A percentile compares a stretch with the other conserved stretches of the same genome.
Evolutionary conservation across 208 protist species (phyloP).

Genomic region (Trypanosoma cruzi): DNA sequence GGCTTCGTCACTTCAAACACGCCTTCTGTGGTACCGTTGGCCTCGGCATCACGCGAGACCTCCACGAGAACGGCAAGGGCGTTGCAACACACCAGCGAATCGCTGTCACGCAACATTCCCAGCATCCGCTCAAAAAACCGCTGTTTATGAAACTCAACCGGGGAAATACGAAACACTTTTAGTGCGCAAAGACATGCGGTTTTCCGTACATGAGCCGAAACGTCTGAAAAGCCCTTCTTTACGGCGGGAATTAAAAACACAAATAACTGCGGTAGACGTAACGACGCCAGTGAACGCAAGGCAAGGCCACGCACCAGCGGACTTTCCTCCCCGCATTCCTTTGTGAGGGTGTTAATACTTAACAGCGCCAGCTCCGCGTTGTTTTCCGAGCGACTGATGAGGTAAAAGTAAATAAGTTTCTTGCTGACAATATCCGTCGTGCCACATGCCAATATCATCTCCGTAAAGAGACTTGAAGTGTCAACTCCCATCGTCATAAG

Average conservation of each 20-base stretch:
- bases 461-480: slow-evolving; percentile 91
- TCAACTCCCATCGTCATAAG: slow-evolving; percentile 98
- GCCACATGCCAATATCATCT: slow-evolving; percentile 90
- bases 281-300: slow-evolving; percentile 91
- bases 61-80: slow-evolving; percentile 80
- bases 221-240: slow-evolving; percentile 74
- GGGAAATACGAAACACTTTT: slow-evolving; percentile 73
- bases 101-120: slow-evolving; percentile 79
- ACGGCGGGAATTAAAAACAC: slow-evolving; percentile 89
- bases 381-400: slow-evolving; percentile 90
- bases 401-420: slow-evolving; percentile 98
- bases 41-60: slow-evolving; percentile 43
- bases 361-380: slow-evolving; percentile 94
- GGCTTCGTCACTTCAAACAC: slow-evolving; percentile 55
- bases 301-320: slow-evolving; percentile 96
- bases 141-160: slow-evolving; percentile 45
- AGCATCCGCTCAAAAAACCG: slow-evolving; percentile 45
- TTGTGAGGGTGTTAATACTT: slow-evolving; percentile 96
- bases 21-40: slow-evolving; percentile 14
- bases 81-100: slow-evolving; percentile 85
- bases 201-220: slow-evolving; percentile 94
- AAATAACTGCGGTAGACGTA: slow-evolving; percentile 63
- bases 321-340: slow-evolving; percentile 92
- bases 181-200: slow-evolving; percentile 90
- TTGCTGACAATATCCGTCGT: slow-evolving; percentile 96